These are phyloP conservation scores for Cyclostephanos invisitatus DNA, from an alignment of 108 stramenopile species.

Conservation along the genomic window DNA sequence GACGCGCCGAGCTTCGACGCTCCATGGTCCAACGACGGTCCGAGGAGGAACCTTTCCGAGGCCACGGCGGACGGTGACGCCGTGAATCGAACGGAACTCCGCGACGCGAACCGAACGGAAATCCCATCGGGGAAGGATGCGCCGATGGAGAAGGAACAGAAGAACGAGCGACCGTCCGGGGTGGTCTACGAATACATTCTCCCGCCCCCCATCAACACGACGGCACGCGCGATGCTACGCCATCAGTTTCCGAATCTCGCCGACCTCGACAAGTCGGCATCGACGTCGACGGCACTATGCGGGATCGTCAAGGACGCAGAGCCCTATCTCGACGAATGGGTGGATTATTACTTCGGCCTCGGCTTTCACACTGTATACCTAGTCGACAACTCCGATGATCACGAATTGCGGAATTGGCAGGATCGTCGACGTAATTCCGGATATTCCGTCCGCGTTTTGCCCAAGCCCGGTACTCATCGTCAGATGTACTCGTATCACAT, in stretches of 20 bases:
- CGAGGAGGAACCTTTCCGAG: no score
- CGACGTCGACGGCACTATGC: constrained; percentile 25
- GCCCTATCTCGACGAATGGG: constrained; percentile 68
- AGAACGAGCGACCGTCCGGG: constrained; percentile 23
- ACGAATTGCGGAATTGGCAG: constrained; percentile 47
- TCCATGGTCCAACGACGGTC: no score
- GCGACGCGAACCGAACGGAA: no score
- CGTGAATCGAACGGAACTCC: no score
- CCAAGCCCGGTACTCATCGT: constrained; percentile 42
- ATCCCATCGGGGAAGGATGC: background rate
- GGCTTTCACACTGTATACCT: constrained; percentile 61
- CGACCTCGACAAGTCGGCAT: constrained; percentile 4
- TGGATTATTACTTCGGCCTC: constrained; percentile 58
- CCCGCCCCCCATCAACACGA: constrained; percentile 34
- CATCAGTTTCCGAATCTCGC: constrained; percentile 22
- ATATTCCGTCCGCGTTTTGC: constrained; percentile 23
- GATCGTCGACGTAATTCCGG: constrained; percentile 22
- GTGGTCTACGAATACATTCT: constrained; percentile 31
- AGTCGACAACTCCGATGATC: constrained; percentile 57
- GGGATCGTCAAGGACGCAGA: constrained; percentile 39
- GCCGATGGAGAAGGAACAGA: background rate
- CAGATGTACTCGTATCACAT: constrained; percentile 48
- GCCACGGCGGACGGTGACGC: no score
- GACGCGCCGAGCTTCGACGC: no score
- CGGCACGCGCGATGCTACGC: constrained; percentile 18